Base-by-base conservation (phyloP, 495 filamentous ascomycete species). In the Aspergillus coremiiformis region DNA sequence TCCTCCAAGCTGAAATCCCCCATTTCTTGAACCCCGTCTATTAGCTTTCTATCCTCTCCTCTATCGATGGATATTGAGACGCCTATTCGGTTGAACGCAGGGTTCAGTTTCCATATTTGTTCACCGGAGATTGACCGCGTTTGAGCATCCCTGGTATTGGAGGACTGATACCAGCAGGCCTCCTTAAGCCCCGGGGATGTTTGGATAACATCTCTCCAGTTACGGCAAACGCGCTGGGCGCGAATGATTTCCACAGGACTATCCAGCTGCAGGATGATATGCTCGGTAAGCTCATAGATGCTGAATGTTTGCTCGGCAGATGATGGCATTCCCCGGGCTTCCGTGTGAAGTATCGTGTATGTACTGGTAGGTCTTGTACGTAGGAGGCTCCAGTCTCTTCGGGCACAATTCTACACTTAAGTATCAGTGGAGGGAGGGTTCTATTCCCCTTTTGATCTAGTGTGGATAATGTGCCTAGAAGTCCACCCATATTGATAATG, bases 151-250 rank as follows among this genome's bases (percentile, higher is more conserved):
- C 12, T 32, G 23, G 26, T 43, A 24, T 23, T 29, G 14, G 44
- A 4, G 49, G 39, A n/a, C 45, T 35, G 21, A 15, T 52, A 52
- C 49, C 49, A 52, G 39, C 49, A 52, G 26, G 24, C 39, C 5
- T 21, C 21, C 37, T 52, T 39, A 26, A 52, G 49, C 39, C 12
- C 39, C 8, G 37, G 41, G n/a, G 49, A 52, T 30, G 37, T 44
- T 35, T 52, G 49, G 49, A 52, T 35, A 42, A 44, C 21, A 44
- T 45, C 22, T 44, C 39, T 44, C 49, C 49, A 44, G 49, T 22
- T 44, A 17, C 24, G 41, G 27, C 49, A 52, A 45, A 45, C 39
- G 27, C 41, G 41, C 49, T 52, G 33, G 33, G 26, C 49, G 22
- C 49, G 49, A 23, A 52, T 52, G 4, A 52, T 43, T 35, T 52